Conservation (phyloP, 441 rosid species). For the Eugenia klotzschiana region DNA sequence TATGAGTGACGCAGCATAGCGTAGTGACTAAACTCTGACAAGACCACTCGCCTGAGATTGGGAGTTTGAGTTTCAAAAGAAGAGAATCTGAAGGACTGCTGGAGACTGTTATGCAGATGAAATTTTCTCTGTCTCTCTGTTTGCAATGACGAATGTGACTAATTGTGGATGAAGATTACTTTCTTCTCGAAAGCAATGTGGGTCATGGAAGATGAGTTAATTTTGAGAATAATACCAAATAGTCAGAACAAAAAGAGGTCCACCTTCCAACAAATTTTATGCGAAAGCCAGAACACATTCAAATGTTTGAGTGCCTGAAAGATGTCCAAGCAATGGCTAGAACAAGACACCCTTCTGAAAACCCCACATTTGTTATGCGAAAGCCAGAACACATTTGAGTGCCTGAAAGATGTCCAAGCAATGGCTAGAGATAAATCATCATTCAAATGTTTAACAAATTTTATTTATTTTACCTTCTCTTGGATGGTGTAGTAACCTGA, state of each 20-base stretch:
- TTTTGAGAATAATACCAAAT: neutral
- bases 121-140: neutral
- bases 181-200: neutral
- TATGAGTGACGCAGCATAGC: neutral
- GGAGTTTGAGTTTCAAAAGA: neutral
- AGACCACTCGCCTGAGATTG: neutral
- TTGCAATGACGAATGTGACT: neutral
- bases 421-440: neutral
- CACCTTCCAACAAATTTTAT: too few relatives aligned
- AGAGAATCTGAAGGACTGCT: neutral
- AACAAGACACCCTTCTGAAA: neutral
- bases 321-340: too few relatives aligned
- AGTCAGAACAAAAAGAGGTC: too few relatives aligned
- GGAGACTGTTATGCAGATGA: neutral
- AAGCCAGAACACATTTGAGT: neutral
- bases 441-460: neutral
- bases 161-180: neutral
- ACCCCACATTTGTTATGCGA: neutral
- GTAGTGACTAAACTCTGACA: neutral
- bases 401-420: neutral
- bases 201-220: neutral
- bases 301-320: too few relatives aligned
- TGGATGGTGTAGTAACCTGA: neutral
- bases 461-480: neutral
- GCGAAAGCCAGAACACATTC: too few relatives aligned